Conservation (phyloP, 1,139 yeast species). For the Kurtzmaniella quercitrusa region DNA sequence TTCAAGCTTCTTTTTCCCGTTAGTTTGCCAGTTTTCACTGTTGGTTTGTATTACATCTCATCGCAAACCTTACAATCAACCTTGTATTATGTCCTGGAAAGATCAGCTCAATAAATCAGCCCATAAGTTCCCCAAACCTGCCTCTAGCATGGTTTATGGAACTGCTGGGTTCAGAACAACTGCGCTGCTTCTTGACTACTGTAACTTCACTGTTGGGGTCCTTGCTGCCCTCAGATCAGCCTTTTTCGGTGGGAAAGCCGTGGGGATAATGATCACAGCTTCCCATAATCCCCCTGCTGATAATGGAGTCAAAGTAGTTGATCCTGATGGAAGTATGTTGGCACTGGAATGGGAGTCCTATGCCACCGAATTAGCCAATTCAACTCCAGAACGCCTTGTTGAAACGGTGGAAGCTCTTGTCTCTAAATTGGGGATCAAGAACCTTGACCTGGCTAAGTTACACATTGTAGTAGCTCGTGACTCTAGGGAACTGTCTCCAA, state of each 20-base stretch:
- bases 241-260: constrained; percentile 58
- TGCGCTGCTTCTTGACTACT: constrained; percentile 70
- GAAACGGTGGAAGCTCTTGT: constrained; percentile 23
- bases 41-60: too few relatives aligned
- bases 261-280: constrained; percentile 95
- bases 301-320: constrained; percentile 94
- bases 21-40: too few relatives aligned
- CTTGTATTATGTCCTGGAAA: constrained; percentile 5
- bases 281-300: constrained; percentile 95
- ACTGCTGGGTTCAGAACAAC: constrained; percentile 95
- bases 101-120: constrained; percentile 1
- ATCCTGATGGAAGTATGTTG: constrained; percentile 92
- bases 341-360: constrained; percentile 77
- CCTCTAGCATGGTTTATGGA: constrained; percentile 62
- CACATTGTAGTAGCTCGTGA: constrained; percentile 60
- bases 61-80: too few relatives aligned
- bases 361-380: constrained; percentile 80
- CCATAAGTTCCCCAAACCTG: constrained; percentile 40
- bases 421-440: constrained; percentile 34
- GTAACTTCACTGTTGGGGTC: constrained; percentile 79
- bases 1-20: too few relatives aligned
- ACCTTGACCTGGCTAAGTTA: constrained; percentile 23
- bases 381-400: constrained; percentile 38
- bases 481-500: constrained; percentile 75
- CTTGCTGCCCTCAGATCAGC: constrained; percentile 80